Percentiles rank a stretch among this genome's conserved stretches.
Evolutionary conservation across 345 rosid genomes (phyloP).

Genomic region (Alliaria petiolata): DNA sequence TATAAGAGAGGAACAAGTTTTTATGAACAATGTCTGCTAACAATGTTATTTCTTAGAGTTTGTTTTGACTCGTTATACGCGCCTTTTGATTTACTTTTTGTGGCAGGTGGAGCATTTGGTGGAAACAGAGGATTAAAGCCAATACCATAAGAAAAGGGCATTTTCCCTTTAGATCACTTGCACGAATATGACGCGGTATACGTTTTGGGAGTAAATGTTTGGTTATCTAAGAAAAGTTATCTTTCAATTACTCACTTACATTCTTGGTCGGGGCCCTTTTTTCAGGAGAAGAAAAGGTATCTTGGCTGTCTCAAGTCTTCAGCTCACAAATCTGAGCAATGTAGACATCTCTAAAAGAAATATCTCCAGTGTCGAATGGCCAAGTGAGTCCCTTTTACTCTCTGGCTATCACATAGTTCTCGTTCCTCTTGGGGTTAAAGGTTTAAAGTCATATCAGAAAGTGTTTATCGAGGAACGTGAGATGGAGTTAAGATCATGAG

Average conservation of each 20-base stretch:
- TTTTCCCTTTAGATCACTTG: conserved; percentile 89
- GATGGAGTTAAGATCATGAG: background rate
- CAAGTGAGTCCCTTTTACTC: conserved; percentile 52
- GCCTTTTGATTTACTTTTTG: background rate
- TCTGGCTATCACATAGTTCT: background rate
- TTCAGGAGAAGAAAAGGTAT: conserved; percentile 90
- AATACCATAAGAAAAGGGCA: conserved; percentile 89
- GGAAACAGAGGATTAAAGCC: conserved; percentile 89
- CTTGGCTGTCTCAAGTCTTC: conserved; percentile 77
- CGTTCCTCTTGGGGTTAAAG: background rate
- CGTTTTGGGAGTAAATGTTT: background rate
- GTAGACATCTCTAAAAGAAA: conserved; percentile 67
- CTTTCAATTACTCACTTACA: background rate
- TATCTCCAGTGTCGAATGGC: conserved; percentile 93
- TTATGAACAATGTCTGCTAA: background rate
- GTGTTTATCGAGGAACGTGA: background rate
- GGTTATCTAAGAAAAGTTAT: too few species aligned
- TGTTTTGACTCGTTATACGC: background rate
- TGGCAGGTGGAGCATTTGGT: conserved; percentile 91
- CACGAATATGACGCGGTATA: conserved; percentile 79
- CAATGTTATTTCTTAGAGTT: background rate
- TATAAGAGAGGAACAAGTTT: background rate
- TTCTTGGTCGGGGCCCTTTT: background rate
- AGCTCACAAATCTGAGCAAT: conserved; percentile 70
- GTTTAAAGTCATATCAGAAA: background rate